Percentiles rank a stretch among this genome's conserved stretches.
Evolutionary conservation across 2,329 filamentous ascomycete species (phyloP).

Genomic region (Fusarium torulosum): DNA sequence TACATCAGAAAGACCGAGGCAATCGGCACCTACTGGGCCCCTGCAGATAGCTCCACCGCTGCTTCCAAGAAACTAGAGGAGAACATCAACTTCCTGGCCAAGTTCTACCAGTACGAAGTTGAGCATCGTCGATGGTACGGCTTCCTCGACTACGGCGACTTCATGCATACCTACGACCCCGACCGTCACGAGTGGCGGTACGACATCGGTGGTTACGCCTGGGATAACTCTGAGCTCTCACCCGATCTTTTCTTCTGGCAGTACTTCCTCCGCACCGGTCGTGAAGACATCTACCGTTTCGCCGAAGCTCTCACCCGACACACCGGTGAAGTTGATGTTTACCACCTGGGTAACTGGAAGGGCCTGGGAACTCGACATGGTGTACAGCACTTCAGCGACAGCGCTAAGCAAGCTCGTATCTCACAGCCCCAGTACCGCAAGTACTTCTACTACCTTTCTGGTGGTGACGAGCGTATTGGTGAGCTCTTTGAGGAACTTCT

Average conservation of each 20-base stretch:
- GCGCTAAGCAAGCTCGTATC: constrained; percentile 72
- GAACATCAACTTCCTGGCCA: constrained; percentile 67
- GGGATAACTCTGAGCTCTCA: constrained; percentile 74
- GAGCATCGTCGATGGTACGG: constrained; percentile 72
- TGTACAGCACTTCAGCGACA: constrained; percentile 72
- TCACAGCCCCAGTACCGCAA: constrained; percentile 68
- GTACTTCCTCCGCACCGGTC: constrained; percentile 70
- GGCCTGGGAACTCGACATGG: constrained; percentile 73
- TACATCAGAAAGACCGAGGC: constrained; percentile 66
- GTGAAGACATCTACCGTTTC: constrained; percentile 68
- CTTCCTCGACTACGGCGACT: constrained; percentile 72
- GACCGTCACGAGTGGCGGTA: constrained; percentile 73
- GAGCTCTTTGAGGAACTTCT: constrained; percentile 65
- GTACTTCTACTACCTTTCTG: constrained; percentile 67
- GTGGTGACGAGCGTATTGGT: constrained; percentile 69
- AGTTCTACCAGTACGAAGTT: constrained; percentile 68
- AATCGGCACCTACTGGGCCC: constrained; percentile 67
- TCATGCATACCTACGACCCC: constrained; percentile 72
- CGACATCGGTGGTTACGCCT: constrained; percentile 72
- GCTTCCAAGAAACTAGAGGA: constrained; percentile 58
- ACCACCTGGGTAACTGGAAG: constrained; percentile 69
- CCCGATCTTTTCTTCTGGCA: constrained; percentile 73
- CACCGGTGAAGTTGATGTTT: constrained; percentile 71
- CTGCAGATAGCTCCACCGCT: constrained; percentile 50
- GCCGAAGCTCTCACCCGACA: constrained; percentile 71